Conservation (phyloP, 1,284 basidiomycete genomes). For the Pholiota adiposa region DNA sequence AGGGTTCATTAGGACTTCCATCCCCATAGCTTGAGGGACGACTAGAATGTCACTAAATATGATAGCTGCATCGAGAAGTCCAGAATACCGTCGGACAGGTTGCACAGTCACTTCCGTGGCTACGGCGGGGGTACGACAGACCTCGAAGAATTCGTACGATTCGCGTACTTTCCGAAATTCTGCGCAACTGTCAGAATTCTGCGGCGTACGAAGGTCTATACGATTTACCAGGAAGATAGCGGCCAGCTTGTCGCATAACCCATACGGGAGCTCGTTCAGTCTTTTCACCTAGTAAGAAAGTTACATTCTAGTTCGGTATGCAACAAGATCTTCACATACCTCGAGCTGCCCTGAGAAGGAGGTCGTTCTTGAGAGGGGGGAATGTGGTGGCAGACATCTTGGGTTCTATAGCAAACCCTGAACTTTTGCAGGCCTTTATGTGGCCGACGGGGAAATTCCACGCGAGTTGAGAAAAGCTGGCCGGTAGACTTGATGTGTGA, state of each 20-base stretch:
- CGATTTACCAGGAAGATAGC: conserved; percentile 87
- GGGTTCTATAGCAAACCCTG: background rate
- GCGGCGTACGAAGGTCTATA: background rate
- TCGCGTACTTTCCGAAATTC: conserved; percentile 88
- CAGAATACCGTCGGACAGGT: conserved; percentile 86
- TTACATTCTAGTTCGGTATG: conserved; percentile 4
- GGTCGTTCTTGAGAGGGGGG: conserved; percentile 86
- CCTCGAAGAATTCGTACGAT: conserved; percentile 89
- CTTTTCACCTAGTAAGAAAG: conserved; percentile 65
- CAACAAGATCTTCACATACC: conserved; percentile 45
- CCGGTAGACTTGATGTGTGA: conserved; percentile 17
- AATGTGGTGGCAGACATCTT: conserved; percentile 47
- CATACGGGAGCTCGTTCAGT: conserved; percentile 95
- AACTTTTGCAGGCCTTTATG: conserved; percentile 15
- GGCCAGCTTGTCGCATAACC: conserved; percentile 99
- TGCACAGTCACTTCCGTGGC: conserved; percentile 90
- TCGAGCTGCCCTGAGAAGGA: conserved; percentile 87
- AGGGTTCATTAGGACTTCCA: conserved; percentile 93
- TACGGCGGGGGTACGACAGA: conserved; percentile 87
- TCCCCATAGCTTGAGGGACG: conserved; percentile 93
- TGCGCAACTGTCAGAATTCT: conserved; percentile 36
- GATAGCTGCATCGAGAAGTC: conserved; percentile 89
- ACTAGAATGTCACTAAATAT: conserved; percentile 98
- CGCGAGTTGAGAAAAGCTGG: conserved; percentile 21
- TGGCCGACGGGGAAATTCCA: conserved; percentile 12